phyloP scores from a whole-genome alignment of 2,329 filamentous ascomycete genomes.

The Paracamarosporium sp. region DNA sequence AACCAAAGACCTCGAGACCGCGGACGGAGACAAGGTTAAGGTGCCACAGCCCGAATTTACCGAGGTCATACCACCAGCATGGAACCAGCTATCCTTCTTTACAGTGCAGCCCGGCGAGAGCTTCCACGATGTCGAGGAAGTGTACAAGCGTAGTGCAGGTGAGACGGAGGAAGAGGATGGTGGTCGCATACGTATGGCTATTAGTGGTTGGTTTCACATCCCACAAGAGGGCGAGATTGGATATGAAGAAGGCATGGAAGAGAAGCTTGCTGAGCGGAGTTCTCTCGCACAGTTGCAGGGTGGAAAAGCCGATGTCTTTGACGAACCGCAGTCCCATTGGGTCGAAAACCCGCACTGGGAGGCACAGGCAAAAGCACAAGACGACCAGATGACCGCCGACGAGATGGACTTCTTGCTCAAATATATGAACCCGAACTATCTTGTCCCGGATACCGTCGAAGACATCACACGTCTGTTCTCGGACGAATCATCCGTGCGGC shows the following conservation, averaged over 20 bases:
- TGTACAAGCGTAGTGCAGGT: conserved; percentile 73
- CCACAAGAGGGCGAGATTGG: conserved; percentile 94
- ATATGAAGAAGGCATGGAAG: conserved; percentile 85
- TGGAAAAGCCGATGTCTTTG: conserved; percentile 85
- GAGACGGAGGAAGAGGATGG: conserved; percentile 71
- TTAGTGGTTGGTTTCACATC: conserved; percentile 99
- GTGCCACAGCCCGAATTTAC: conserved; percentile 79
- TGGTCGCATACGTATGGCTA: conserved; percentile 90
- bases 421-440: conserved; percentile 87
- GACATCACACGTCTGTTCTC: conserved; percentile 80
- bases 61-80: conserved; percentile 88
- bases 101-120: conserved; percentile 98
- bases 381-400: conserved; percentile 69
- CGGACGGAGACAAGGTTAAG: conserved; percentile 76
- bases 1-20: conserved; percentile 66
- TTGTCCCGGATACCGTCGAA: conserved; percentile 89
- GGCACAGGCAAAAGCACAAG: conserved; percentile 53
- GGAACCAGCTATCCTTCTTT: conserved; percentile 98
- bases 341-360: conserved; percentile 50
- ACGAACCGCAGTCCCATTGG: conserved; percentile 73
- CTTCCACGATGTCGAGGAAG: conserved; percentile 98
- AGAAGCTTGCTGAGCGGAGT: conserved; percentile 86
- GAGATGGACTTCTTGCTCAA: conserved; percentile 90
- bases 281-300: conserved; percentile 89
- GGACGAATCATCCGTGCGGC: conserved; percentile 81